These are phyloP conservation scores for Phaeomoniella chlamydospora DNA, from an alignment of 2,329 filamentous ascomycete species.

Conservation along the genomic window DNA sequence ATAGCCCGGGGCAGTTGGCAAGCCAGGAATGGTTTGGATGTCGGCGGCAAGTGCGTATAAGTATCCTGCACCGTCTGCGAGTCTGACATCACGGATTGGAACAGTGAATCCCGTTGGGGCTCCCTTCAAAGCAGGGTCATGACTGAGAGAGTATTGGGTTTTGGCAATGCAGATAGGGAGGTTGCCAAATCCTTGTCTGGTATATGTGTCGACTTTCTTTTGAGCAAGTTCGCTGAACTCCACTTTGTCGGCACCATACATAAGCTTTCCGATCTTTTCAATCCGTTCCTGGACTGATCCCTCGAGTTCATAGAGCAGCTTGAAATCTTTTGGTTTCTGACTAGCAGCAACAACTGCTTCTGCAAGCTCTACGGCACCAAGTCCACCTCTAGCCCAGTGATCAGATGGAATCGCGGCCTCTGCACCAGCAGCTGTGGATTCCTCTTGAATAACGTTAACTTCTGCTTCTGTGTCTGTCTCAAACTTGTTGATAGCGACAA, in stretches of 20 bases:
- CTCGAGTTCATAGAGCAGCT: constrained; percentile 70
- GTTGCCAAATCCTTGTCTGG: constrained; percentile 78
- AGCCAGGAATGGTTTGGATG: constrained; percentile 93
- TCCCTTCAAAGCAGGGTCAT: constrained; percentile 87
- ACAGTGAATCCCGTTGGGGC: constrained; percentile 89
- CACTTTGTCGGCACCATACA: constrained; percentile 85
- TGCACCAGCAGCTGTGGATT: constrained; percentile 80
- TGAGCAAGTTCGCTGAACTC: constrained; percentile 90
- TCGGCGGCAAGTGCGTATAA: constrained; percentile 91
- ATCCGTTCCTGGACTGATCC: constrained; percentile 77
- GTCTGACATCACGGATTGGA: constrained; percentile 81
- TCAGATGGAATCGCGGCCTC: constrained; percentile 88
- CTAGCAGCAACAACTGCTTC: constrained; percentile 72
- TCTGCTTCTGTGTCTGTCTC: constrained; percentile 87
- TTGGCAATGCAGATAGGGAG: constrained; percentile 94
- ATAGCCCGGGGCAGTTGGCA: constrained; percentile 90
- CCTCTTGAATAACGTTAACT: constrained; percentile 75
- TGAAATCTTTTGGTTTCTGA: constrained; percentile 73
- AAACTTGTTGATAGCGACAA: constrained; percentile 96
- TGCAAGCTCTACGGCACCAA: constrained; percentile 77
- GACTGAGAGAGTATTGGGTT: constrained; percentile 93
- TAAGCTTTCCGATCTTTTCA: constrained; percentile 74
- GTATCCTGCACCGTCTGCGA: constrained; percentile 90
- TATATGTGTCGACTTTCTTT: constrained; percentile 93
- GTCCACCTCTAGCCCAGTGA: constrained; percentile 93